These are phyloP conservation scores for Sugiyamaella floridensis DNA, from an alignment of 805 yeast species.

Conservation along the genomic window DNA sequence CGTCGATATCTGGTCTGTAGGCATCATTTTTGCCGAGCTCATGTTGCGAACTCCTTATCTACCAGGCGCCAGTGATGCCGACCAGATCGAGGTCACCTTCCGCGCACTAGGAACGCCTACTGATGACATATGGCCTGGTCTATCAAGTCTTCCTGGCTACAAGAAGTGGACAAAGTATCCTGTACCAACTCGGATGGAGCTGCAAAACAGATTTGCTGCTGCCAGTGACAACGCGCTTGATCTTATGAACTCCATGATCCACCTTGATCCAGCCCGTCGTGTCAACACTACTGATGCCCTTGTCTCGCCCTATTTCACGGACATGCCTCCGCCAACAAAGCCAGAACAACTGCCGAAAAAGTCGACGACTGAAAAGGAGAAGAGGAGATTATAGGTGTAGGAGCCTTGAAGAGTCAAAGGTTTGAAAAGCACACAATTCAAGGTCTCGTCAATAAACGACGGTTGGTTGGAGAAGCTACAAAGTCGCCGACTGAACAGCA, in stretches of 20 bases:
- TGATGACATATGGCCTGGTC: conserved; percentile 86
- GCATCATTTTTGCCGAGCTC: conserved; percentile 90
- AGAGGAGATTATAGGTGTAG: not conserved
- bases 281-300: conserved; percentile 60
- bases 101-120: conserved; percentile 95
- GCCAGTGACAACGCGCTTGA: conserved; percentile 82
- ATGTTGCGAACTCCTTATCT: conserved; percentile 93
- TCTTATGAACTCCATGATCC: conserved; percentile 63
- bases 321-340: conserved; percentile 66
- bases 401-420: too few relatives aligned
- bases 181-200: conserved; percentile 71
- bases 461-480: too few relatives aligned
- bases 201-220: conserved; percentile 78
- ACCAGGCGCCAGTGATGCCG: conserved; percentile 86
- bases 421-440: too few relatives aligned
- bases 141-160: conserved; percentile 69
- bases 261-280: conserved; percentile 71
- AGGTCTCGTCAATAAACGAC: too few relatives aligned
- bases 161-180: conserved; percentile 60
- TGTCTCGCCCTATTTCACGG: conserved; percentile 59
- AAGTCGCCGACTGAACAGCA: conserved; percentile 3
- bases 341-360: conserved; percentile 54
- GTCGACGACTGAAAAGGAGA: not conserved
- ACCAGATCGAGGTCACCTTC: conserved; percentile 89
- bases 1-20: conserved; percentile 94